A percentile compares a stretch with the other conserved stretches of the same genome.
Evolutionary conservation across 768 basidiomycete species (phyloP).

Genomic region (Agaricus sinodeliciosus): DNA sequence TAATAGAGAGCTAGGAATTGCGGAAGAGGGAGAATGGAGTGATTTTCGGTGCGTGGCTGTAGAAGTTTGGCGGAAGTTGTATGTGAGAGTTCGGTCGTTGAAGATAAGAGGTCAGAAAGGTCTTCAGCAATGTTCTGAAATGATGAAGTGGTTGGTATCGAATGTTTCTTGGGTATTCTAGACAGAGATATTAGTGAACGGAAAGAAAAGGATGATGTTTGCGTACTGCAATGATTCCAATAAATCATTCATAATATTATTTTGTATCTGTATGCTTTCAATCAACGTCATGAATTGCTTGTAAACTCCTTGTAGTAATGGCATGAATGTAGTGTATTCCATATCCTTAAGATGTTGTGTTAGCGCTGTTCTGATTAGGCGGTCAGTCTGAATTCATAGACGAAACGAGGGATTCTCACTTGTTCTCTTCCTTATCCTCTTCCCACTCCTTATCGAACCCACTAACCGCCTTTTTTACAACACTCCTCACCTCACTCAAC

Average conservation of each 20-base stretch:
- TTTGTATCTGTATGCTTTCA: conserved; percentile 61
- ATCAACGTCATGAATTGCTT: conserved; percentile 55
- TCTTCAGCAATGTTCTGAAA: conserved; percentile 50
- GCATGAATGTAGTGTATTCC: conserved; percentile 62
- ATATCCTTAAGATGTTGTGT: conserved; percentile 57
- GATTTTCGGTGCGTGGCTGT: conserved; percentile 68
- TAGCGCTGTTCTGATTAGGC: conserved; percentile 31
- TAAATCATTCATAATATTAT: conserved; percentile 48
- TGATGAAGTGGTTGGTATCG: background rate
- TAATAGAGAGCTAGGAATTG: conserved; percentile 82
- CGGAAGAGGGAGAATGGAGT: conserved; percentile 61
- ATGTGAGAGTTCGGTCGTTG: conserved; percentile 82
- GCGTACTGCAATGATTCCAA: conserved; percentile 37
- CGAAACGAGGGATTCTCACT: conserved; percentile 4
- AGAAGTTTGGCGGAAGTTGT: conserved; percentile 77
- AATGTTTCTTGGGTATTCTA: background rate
- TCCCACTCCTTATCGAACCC: conserved; percentile 48
- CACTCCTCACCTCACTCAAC: conserved; percentile 48
- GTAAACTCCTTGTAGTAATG: conserved; percentile 56
- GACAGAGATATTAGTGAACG: background rate
- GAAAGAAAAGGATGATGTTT: background rate
- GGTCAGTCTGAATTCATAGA: background rate
- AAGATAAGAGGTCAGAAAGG: conserved; percentile 67
- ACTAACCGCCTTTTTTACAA: conserved; percentile 52
- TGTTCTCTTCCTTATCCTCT: conserved; percentile 17